A percentile compares a stretch with the other conserved stretches of the same genome.
These are phyloP conservation scores for Quercus phellos DNA, from an alignment of 331 rosid species.

Conservation along the genomic window DNA sequence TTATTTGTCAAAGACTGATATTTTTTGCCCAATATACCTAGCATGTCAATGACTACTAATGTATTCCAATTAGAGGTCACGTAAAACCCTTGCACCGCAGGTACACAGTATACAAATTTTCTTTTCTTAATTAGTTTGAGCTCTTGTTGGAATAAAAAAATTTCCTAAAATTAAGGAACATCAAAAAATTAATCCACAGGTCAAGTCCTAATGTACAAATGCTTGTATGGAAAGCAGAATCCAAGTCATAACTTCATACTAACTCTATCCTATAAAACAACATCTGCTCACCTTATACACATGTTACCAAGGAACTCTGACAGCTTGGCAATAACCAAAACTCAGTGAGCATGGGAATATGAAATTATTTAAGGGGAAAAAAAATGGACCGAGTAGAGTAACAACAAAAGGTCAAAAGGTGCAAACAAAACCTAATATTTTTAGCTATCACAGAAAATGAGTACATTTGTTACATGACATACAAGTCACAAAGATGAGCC, in stretches of 20 bases:
- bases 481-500: not conserved
- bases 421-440: constrained; percentile 56
- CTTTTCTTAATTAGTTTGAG: not conserved
- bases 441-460: not conserved
- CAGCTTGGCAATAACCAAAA: constrained; percentile 52
- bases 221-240: not conserved
- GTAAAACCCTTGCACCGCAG: not conserved
- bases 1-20: not conserved
- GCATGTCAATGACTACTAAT: too few relatives aligned
- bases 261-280: constrained; percentile 29
- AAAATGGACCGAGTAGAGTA: not conserved
- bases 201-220: not conserved
- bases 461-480: not conserved
- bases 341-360: not conserved
- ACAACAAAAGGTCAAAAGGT: not conserved
- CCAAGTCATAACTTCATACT: constrained; percentile 23
- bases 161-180: not conserved
- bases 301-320: constrained; percentile 77
- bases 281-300: constrained; percentile 60
- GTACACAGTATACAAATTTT: not conserved
- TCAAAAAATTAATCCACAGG: not conserved
- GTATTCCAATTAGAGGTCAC: too few relatives aligned
- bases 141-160: not conserved
- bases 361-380: not conserved
- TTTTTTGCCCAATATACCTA: not conserved